Evolutionary conservation across 2,329 filamentous ascomycete genomes (phyloP).

Genomic region (Calonectria pteridis): DNA sequence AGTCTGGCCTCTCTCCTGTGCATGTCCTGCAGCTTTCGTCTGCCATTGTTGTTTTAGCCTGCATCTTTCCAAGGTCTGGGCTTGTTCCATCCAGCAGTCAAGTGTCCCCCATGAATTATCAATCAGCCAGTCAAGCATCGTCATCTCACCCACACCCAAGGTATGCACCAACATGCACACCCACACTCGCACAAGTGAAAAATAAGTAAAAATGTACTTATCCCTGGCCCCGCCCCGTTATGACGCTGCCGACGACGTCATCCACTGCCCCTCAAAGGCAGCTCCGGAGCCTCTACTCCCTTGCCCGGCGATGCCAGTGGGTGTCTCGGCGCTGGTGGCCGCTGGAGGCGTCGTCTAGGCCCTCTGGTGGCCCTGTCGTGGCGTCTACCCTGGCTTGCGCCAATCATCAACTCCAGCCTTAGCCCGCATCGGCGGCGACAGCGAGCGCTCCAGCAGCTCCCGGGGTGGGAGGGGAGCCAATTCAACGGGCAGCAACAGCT

Average conservation of each 20-base stretch:
- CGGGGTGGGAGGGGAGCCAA: too few relatives aligned
- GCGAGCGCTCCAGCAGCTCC: constrained; percentile 4
- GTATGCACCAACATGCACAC: background rate
- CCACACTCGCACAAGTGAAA: constrained; percentile 1
- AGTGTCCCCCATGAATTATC: background rate
- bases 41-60: constrained; percentile 8
- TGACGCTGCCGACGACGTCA: constrained; percentile 48
- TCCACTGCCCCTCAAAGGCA: constrained; percentile 17
- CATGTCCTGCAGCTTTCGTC: constrained; percentile 11
- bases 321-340: constrained; percentile 20
- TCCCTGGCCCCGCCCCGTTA: constrained; percentile 39
- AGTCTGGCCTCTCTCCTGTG: too few relatives aligned
- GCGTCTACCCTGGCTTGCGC: background rate
- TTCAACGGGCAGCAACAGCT: constrained; percentile 5
- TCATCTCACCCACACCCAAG: constrained; percentile 15
- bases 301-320: constrained; percentile 17
- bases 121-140: constrained; percentile 14
- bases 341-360: constrained; percentile 18
- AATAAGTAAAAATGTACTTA: constrained; percentile 15
- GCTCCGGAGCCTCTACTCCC: constrained; percentile 15
- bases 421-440: background rate
- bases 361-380: constrained; percentile 9
- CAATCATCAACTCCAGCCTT: constrained; percentile 3
- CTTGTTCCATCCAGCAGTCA: constrained; percentile 6
- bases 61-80: constrained; percentile 25